Base-by-base conservation (phyloP, 2,329 filamentous ascomycete species). In the Diatrype stigma region DNA sequence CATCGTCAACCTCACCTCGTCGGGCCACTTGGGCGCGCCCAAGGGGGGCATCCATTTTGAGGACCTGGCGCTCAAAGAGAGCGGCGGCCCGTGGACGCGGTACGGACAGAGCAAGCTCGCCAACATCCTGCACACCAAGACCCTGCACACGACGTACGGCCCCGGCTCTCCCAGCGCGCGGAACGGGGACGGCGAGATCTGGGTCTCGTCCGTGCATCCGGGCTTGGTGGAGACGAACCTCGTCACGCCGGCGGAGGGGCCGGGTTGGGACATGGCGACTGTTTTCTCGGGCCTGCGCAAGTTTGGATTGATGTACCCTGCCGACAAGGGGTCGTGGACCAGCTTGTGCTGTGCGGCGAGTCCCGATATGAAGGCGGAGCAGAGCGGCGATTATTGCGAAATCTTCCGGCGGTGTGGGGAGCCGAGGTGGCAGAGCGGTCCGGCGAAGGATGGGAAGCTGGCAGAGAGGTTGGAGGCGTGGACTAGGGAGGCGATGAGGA, bases 101-200 rank as follows among this genome's bases (percentile, higher is more conserved):
- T 77, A 77, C 59, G 72, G 70, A n/a, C 72, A 75, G 59, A 67
- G 64, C 58, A 77, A 77, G 60, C 70, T 75, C 7, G 73, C 69
- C 48, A 76, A 76, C 49, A 63, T 76, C 21, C 62, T 76, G 40
- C 71, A 74, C 56, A 56, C 67, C n/a, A 67, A 62, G 53, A 66
- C 62, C 6, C 52, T 75, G 45, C 54, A 71, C 48, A 62, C 61
- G 48, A 51, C 22, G 19, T 69, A 72, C 53, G 69, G 70, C 56
- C 61, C 60, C 16, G 66, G 61, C 12, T 67, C 64, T 32, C 42
- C 50, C 12, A 55, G 57, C 26, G 59, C 66, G 22, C 50, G 46
- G 35, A 55, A 52, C 17, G 63, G 60, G 1, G 56, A 66, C 37
- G 69, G 68, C 35, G 68, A 72, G 56, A 70, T 75, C 51, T 71